These are phyloP conservation scores for Sordariomycetes sp. DNA, from an alignment of 2,329 filamentous ascomycete genomes.

Conservation along the genomic window DNA sequence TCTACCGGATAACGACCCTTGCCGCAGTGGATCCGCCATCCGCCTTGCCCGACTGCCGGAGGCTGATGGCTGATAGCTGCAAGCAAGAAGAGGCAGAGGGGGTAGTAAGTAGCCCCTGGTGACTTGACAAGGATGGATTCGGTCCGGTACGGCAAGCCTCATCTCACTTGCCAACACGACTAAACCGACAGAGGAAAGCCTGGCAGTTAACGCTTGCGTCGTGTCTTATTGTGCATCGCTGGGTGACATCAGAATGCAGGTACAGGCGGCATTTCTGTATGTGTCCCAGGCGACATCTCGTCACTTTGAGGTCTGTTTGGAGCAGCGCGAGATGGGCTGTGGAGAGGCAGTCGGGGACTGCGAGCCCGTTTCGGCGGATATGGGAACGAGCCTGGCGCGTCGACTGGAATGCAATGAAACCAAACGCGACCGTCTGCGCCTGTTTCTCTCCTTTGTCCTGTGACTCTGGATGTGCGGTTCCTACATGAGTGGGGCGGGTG, in stretches of 20 bases:
- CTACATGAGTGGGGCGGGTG: too few relatives aligned
- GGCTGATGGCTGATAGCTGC: background rate
- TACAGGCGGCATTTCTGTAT: background rate
- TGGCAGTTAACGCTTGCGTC: background rate
- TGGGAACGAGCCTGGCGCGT: background rate
- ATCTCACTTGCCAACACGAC: background rate
- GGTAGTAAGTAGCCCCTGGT: background rate
- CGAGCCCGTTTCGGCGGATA: background rate
- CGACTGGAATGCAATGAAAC: too few relatives aligned
- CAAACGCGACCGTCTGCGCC: too few relatives aligned
- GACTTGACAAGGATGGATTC: background rate
- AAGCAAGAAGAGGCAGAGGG: background rate
- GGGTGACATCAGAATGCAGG: background rate
- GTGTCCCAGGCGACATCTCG: background rate
- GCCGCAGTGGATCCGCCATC: background rate
- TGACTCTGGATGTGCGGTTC: too few relatives aligned
- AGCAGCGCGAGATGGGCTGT: background rate
- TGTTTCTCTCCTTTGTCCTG: too few relatives aligned
- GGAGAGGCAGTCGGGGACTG: background rate
- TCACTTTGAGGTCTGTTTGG: background rate
- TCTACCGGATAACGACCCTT: background rate
- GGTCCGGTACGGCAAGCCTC: constrained; percentile 2
- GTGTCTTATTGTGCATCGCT: background rate
- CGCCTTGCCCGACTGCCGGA: constrained; percentile 4
- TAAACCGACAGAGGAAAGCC: background rate